Percentiles rank a stretch among this genome's conserved stretches.
These are phyloP conservation scores for Polygonum aviculare DNA, from an alignment of 148 eudicot species.

Conservation along the genomic window DNA sequence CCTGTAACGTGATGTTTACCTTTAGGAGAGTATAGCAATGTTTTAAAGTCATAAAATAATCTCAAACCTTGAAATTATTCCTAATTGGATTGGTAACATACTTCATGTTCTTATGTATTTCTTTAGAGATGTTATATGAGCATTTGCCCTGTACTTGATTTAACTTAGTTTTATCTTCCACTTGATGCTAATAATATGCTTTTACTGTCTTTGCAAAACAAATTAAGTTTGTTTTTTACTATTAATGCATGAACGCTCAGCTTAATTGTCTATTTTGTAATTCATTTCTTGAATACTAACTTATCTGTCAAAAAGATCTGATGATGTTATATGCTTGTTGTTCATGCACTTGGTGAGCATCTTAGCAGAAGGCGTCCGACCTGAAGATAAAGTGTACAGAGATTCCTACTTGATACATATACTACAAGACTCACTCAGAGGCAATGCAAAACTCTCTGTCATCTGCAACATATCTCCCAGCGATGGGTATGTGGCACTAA, in stretches of 20 bases:
- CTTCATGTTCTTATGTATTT: not conserved
- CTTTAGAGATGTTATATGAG: not conserved
- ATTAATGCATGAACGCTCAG: not conserved
- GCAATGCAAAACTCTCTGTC: slow-evolving; percentile 75
- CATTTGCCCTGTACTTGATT: not conserved
- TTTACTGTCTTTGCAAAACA: not conserved
- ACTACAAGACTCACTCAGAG: slow-evolving; percentile 79
- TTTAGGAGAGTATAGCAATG: not conserved
- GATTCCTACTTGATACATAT: slow-evolving; percentile 68
- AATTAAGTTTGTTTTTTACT: not conserved
- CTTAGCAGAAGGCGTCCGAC: slow-evolving; percentile 45
- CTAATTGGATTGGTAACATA: not conserved
- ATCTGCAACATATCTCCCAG: slow-evolving; percentile 72
- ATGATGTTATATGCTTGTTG: not conserved
- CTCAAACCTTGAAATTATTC: not conserved
- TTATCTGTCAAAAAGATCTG: not conserved
- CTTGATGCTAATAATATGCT: not conserved
- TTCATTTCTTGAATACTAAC: not conserved
- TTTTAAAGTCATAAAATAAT: not conserved
- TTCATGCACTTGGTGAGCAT: slow-evolving; percentile 72
- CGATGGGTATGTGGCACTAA: slow-evolving; percentile 37
- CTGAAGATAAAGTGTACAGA: slow-evolving; percentile 43
- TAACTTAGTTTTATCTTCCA: not conserved
- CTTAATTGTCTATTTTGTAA: not conserved
- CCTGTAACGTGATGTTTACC: not conserved